Base-by-base conservation (phyloP, 192 early-diverging fungal genomes). In the Coemansia sp. region DNA sequence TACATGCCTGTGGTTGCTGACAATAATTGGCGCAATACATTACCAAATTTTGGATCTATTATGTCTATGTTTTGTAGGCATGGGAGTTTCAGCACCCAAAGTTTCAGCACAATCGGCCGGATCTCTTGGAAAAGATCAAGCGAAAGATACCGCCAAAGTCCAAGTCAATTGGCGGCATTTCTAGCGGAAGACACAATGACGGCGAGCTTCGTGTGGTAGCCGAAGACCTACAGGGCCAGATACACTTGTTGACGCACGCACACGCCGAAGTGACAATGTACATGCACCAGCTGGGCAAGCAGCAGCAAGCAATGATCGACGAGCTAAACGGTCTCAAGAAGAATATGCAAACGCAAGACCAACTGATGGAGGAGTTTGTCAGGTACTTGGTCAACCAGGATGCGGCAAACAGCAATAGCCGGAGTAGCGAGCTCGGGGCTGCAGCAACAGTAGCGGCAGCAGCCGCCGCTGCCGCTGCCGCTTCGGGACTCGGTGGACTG, bases 61-160 rank as follows among this genome's bases (percentile, higher is more conserved):
- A 8, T 51, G 3, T 51, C 36, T 45, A n/a, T 58, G 8, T 21
- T 36, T 25, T 48, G 39, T 90, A 95, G 81, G 88, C 91, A 7
- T 94, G 94, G 93, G 92, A 95, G 67, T 95, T 95, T 69, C 88
- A 89, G 70, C 94, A 95, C 69, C 92, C 91, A 1, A 84, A 89
- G 39, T 95, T 95, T 64, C 90, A 90, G 72, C 86, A 88, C 72
- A 90, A 90, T 42, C 86, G 86, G 8, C 84, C 85, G 3, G 88
- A 88, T 64, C 85, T 90, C 21, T 80, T 91, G 23, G 88, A 90
- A 36, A 85, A 85, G 27, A 91, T 93, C 68, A 89, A 89, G 70
- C 88, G 92, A 51, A 91, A 91, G 76, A 82, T 82, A 15, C 84
- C 84, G 6, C 81, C 81, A 72, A 84, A 84, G 65, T 73, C 81